Base-by-base conservation (phyloP, 345 rosid species). In the Euphorbia peplus region DNA sequence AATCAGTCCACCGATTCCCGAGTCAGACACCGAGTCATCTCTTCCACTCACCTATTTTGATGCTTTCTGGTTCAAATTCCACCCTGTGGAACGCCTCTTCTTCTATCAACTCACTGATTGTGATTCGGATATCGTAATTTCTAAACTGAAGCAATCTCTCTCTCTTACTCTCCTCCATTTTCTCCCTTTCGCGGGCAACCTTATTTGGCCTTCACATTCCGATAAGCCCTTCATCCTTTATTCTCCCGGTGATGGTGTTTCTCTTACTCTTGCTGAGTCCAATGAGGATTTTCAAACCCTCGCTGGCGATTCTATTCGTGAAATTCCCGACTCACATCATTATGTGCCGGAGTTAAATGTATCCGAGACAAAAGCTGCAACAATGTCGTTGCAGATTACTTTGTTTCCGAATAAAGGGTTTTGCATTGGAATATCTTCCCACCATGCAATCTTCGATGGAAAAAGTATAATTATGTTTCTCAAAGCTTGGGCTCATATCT, bases 401-500 rank as follows among this genome's bases (percentile, higher is more conserved):
- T 7, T 59, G 21, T 59, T 59, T 19, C 63, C 63, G 18, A 11
- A n/a, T 32, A 1, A 59, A 30, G 63, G 63, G 7, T 59, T 30
- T 32, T 59, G 44, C 24, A 59, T 59, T 59, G 63, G 63, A 9
- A 54, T 71, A 4, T 48, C 74, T 4, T 19, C 53, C 46, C 74
- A 62, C 61, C 74, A 62, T 58, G 68, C 26, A 3, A 35, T 62
- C 24, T 48, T 41, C 10, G 69, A 71, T 25, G 75, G 75, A 4
- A 37, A 37, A 37, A 60, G 48, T 25, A 39, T 37, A 19, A 60
- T 42, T 46, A 37, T 37, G 64, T 63, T 63, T 46, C 5, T 71
- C 4, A 71, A 63, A 56, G 61, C 75, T 4, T 71, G 75, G 75
- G 75, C 75, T 46, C 29, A 54, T 41, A n/a, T 55, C 1, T 51